These are phyloP conservation scores for Halophytophthora polymorphica DNA, from an alignment of 352 stramenopile species.

Conservation along the genomic window DNA sequence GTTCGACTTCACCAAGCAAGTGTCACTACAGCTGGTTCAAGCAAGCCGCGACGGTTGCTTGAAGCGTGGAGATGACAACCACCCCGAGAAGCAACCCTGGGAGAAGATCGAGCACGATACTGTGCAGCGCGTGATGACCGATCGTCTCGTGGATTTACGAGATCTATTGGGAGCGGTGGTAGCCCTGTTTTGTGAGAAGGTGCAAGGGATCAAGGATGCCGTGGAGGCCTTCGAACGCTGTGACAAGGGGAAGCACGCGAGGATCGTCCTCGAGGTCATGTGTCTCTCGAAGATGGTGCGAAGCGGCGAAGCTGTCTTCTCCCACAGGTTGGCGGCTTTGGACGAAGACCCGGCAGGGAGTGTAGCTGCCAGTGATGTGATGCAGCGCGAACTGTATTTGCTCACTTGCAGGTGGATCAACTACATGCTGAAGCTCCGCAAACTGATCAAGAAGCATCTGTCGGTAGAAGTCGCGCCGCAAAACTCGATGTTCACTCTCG, in stretches of 20 bases:
- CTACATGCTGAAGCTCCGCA: constrained; percentile 68
- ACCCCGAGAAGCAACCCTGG: constrained; percentile 10
- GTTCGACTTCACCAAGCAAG: constrained; percentile 52
- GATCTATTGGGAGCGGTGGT: constrained; percentile 42
- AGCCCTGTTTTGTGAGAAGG: constrained; percentile 55
- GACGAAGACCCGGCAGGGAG: constrained; percentile 24
- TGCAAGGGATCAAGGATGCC: constrained; percentile 52
- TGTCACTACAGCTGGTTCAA: constrained; percentile 36
- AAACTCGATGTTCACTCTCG: constrained; percentile 40
- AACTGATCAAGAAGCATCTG: constrained; percentile 62
- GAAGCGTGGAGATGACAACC: constrained; percentile 6
- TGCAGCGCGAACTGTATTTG: constrained; percentile 59
- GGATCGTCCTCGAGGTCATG: constrained; percentile 70
- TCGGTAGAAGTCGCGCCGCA: constrained; percentile 27
- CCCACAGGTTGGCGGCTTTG: constrained; percentile 40
- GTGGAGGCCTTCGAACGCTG: constrained; percentile 60
- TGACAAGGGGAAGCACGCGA: constrained; percentile 44
- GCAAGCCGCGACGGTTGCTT: constrained; percentile 5
- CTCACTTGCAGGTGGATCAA: constrained; percentile 73
- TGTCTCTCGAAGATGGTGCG: constrained; percentile 50
- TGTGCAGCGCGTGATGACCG: constrained; percentile 28
- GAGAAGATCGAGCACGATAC: constrained; percentile 19
- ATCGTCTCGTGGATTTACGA: constrained; percentile 29
- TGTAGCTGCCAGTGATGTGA: constrained; percentile 44
- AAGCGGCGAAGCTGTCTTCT: constrained; percentile 31